phyloP scores from a whole-genome alignment of 306 rosid species.

The Castanopsis chinensis region DNA sequence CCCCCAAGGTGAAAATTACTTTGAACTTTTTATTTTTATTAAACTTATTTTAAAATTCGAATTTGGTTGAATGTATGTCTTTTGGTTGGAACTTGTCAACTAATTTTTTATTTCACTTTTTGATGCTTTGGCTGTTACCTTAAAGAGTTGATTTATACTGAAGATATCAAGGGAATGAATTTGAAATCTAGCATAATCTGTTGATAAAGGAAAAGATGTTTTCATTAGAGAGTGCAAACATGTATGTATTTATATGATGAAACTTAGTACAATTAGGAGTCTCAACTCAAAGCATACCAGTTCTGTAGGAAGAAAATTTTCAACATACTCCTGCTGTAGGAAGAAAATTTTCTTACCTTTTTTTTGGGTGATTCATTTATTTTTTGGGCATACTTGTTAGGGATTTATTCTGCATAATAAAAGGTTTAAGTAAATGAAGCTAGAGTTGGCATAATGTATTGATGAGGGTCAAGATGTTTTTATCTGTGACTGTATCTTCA shows the following conservation, averaged over 20 bases:
- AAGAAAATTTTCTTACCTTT: too few species aligned
- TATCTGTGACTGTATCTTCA: too few species aligned
- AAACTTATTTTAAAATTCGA: not conserved
- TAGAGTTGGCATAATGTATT: too few species aligned
- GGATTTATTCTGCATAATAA: too few species aligned
- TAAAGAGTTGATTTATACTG: not conserved
- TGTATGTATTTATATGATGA: not conserved
- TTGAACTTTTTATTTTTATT: not conserved
- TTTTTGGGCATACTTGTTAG: too few species aligned
- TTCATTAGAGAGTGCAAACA: not conserved
- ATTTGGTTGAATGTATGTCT: not conserved
- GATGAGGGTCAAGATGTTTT: too few species aligned
- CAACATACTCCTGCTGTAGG: not conserved
- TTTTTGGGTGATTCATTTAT: too few species aligned
- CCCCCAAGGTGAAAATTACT: constrained; percentile 56
- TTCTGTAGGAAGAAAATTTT: too few species aligned
- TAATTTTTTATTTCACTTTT: not conserved
- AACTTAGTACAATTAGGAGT: not conserved
- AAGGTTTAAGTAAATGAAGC: too few species aligned
- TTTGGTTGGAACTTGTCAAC: not conserved
- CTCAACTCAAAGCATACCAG: not conserved
- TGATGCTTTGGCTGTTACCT: not conserved
- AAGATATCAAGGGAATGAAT: not conserved
- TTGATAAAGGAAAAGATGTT: not conserved
- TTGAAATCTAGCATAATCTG: not conserved